Conservation (phyloP, 2,329 filamentous ascomycete species). For the Cyclaneusma minus region DNA sequence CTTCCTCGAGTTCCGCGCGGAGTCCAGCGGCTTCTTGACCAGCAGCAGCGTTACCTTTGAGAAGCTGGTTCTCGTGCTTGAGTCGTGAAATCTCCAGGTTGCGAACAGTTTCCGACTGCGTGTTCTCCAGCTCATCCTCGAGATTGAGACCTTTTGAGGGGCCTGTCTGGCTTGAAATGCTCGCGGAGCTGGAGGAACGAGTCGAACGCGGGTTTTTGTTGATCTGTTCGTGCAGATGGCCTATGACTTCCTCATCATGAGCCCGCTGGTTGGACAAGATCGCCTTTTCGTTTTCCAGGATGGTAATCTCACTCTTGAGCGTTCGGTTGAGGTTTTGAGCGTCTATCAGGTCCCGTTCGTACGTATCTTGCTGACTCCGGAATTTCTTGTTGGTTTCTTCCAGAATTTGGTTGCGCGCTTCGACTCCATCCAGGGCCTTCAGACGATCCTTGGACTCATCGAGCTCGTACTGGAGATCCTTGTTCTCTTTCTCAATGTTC, state of each 20-base stretch:
- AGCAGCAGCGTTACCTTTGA: conserved; percentile 37
- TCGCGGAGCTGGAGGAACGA: conserved; percentile 5
- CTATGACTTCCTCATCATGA: conserved; percentile 27
- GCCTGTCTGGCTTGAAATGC: conserved; percentile 1
- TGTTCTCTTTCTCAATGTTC: conserved; percentile 37
- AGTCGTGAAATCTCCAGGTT: conserved; percentile 36
- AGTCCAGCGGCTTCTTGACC: conserved; percentile 38
- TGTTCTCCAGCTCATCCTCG: conserved; percentile 40
- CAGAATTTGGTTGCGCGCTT: conserved; percentile 13
- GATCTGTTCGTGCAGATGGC: conserved; percentile 43
- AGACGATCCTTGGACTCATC: conserved; percentile 34
- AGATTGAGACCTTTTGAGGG: conserved; percentile 25
- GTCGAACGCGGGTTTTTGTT: conserved; percentile 11
- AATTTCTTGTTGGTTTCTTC: conserved; percentile 23
- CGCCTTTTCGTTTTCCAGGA: conserved; percentile 27
- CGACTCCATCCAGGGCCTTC: conserved; percentile 17
- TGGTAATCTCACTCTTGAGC: conserved; percentile 26
- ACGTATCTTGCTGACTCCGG: conserved; percentile 19
- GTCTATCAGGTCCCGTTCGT: conserved; percentile 17
- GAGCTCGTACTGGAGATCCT: conserved; percentile 37
- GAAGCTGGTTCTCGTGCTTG: conserved; percentile 43
- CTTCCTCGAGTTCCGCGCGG: conserved; percentile 38
- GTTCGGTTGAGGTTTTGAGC: conserved; percentile 3
- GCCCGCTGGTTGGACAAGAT: conserved; percentile 16
- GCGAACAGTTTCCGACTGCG: conserved; percentile 20